Percentiles rank a stretch among this genome's conserved stretches.
These are phyloP conservation scores for Euphrasia confusa DNA, from an alignment of 257 asterid species.

Conservation along the genomic window DNA sequence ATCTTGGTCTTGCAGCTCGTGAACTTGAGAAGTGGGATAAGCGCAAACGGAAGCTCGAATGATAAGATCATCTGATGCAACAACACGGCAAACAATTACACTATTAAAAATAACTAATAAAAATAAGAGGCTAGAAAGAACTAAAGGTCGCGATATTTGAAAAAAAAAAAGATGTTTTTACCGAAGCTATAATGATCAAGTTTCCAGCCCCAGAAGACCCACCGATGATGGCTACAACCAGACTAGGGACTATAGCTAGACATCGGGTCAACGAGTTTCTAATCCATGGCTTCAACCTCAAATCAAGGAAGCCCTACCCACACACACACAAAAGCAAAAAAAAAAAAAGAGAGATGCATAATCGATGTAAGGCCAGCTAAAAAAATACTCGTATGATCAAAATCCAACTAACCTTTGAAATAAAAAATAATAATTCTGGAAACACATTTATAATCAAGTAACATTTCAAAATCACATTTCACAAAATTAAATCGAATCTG, in stretches of 20 bases:
- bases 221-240: constrained; percentile 72
- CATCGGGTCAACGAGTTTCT: constrained; percentile 80
- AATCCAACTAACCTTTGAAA: too few relatives aligned
- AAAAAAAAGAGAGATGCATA: constrained; percentile 12
- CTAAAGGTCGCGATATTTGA: not conserved
- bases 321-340: too few relatives aligned
- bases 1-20: constrained; percentile 91
- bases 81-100: constrained; percentile 1
- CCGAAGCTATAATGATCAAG: constrained; percentile 86
- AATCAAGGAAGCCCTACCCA: constrained; percentile 81
- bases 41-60: constrained; percentile 92
- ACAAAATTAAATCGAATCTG: not conserved
- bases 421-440: not conserved
- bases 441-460: too few relatives aligned
- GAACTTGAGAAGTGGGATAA: constrained; percentile 92
- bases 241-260: constrained; percentile 89
- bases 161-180: constrained; percentile 31
- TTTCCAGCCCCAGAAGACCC: constrained; percentile 89
- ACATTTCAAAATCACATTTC: too few relatives aligned
- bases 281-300: constrained; percentile 87
- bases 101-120: not conserved
- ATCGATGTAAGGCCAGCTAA: not conserved
- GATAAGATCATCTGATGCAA: constrained; percentile 92
- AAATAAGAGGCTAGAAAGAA: not conserved
- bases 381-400: not conserved